Evolutionary conservation across 805 yeast species (phyloP), one percentile per base, ranked within the genome.

Genomic region (Candida tammaniensis): DNA sequence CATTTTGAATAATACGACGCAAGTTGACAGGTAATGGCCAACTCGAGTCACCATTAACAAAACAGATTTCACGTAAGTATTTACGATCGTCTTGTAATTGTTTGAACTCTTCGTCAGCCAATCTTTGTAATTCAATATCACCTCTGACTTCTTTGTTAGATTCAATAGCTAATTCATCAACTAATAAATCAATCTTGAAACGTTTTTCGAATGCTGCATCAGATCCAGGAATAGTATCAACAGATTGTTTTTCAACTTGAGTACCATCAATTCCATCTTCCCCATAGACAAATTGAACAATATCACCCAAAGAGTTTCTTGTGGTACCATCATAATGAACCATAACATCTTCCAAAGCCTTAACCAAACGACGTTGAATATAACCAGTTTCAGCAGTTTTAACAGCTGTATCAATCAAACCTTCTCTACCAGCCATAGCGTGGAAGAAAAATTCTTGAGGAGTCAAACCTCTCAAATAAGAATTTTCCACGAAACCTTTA

Each of bases 371-470:
- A 74, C 98, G 91, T 68, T 91, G 98, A 56, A 91, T 89, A 61
- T 91, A 91, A 68, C 98, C 98, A 17, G 98, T 89, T 67, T 91
- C 98, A 2, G 99, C 98, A 26, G 99, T 93, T 63, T 93, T 93
- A 31, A 93, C 99, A 11, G 99, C 99, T 36, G 99, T 93, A 75
- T 93, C 99, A 59, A 93, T 94, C 58, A 93, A 74, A 74, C 99
- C 99, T 70, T 93, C 99, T 76, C 99, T 87, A 72, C 99, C 99
- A 56, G 98, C 98, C 96, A 93, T 93, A 34, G 98, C 97, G 61
- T 93, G 99, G 82, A 93, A 93, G 61, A 93, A 89, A 62, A 93
- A 93, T 62, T 93, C 99, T 63, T 93, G 98, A 21, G 99, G 98
- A 5, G 98, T 89, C 54, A 93, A 74, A 24, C 99, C 99, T 71